Percentiles rank a stretch among this genome's conserved stretches.
phyloP scores from a whole-genome alignment of 345 rosid species.

The Kandelia obovata region DNA sequence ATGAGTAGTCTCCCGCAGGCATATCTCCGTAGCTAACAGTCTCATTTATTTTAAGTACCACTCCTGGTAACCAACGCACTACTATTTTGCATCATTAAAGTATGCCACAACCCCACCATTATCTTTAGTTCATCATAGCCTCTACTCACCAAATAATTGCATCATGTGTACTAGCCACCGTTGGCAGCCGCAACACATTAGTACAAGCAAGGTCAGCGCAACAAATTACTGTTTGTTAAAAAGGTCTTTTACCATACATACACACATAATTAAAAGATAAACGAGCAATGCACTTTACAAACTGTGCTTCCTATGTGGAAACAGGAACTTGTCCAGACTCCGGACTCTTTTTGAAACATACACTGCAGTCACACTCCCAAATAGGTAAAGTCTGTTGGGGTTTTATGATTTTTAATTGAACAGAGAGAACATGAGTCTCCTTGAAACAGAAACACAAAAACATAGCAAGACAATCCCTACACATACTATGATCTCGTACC shows the following conservation, averaged over 20 bases:
- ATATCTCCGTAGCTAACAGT: conserved; percentile 28
- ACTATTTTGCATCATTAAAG: not conserved
- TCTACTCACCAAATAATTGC: too few species aligned
- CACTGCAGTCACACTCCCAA: conserved; percentile 18
- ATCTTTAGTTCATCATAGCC: too few species aligned
- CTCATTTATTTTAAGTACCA: conserved; percentile 9
- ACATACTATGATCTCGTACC: conserved; percentile 28
- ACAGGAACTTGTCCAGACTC: conserved; percentile 29
- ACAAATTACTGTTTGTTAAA: conserved; percentile 9
- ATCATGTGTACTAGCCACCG: too few species aligned
- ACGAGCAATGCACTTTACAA: conserved; percentile 44
- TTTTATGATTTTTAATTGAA: conserved; percentile 19
- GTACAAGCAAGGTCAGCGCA: conserved; percentile 1
- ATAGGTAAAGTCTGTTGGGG: conserved; percentile 20
- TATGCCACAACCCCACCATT: too few species aligned
- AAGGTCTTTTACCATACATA: conserved; percentile 21
- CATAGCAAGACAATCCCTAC: conserved; percentile 15
- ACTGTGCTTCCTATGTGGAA: conserved; percentile 20
- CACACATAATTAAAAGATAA: conserved; percentile 16
- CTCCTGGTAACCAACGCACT: not conserved
- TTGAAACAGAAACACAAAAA: conserved; percentile 6
- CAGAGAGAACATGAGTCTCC: conserved; percentile 18
- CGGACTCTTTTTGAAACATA: not conserved
- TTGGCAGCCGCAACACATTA: too few species aligned
- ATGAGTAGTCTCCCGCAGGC: conserved; percentile 26